Base-by-base conservation (phyloP, 306 rosid genomes). In the Lablab purpureus region DNA sequence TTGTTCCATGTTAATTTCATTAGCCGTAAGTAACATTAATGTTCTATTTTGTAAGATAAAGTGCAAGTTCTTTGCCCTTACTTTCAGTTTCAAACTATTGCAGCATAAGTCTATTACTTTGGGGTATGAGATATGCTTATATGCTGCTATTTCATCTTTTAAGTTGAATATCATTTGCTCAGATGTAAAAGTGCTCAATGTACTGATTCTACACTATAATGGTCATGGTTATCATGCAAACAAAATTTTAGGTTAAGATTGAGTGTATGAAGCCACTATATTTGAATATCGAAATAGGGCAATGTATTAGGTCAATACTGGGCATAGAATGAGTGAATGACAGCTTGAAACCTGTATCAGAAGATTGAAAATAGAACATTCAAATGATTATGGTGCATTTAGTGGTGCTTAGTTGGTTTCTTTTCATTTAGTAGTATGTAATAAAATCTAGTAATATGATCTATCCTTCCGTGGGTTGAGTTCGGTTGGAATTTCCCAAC, bases 51-150 rank as follows among this genome's bases (percentile, higher is more conserved):
- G 17, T 56, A 23, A 66, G 40, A 17, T 34, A 12, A 19, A 41
- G 32, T 22, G 6, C 6, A 6, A 60, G 46, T 43, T 43, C 46
- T 58, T 43, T 43, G 19, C 28, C 45, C 46, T 45, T 46, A 27
- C 59, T 59, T 59, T 60, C 58, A 45, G 59, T 72, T 72, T 52
- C 50, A 19, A 43, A 74, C 46, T 34, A 41, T 45, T 45, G 11
- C 60, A 22, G 46, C 11, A 1, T 11, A 41, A 40, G 22, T 74
- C 67, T 63, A 63, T 22, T 30, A 36, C 3, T 36, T 37, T 65
- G 36, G 27, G 30, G 10, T 65, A 5, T 37, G 12, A 66, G 54
- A 50, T 76, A 46, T 47, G 34, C 36, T 30, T 45, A 15, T 28
- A 18, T 43, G 32, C 71, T 45, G 21, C 10, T 46, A 28, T 60